Conservation (phyloP, 2,329 filamentous ascomycete species). For the Coleophoma crateriformis region DNA sequence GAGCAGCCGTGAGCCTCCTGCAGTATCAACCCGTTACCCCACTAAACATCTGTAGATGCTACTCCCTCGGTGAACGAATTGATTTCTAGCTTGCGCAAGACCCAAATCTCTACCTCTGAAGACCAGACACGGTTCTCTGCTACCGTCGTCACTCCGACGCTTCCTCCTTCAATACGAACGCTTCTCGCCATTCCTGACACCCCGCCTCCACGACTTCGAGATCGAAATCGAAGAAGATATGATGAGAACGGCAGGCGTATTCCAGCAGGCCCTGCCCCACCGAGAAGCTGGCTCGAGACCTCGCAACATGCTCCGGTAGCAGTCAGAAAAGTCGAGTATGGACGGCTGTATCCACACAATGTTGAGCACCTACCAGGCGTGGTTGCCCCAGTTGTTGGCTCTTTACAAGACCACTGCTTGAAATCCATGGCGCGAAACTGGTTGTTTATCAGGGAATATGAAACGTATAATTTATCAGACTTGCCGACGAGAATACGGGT, state of each 20-base stretch:
- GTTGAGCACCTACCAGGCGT: conserved; percentile 31
- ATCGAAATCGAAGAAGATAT: conserved; percentile 30
- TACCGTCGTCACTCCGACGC: conserved; percentile 35
- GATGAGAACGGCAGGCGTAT: conserved; percentile 43
- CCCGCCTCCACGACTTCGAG: conserved; percentile 42
- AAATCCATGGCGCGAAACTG: conserved; percentile 47
- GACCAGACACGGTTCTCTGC: conserved; percentile 25
- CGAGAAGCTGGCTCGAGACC: conserved; percentile 47
- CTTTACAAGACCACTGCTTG: conserved; percentile 44
- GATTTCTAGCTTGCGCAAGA: conserved; percentile 49
- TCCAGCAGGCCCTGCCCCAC: conserved; percentile 54
- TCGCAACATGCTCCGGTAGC: conserved; percentile 22
- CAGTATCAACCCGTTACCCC: conserved; percentile 1
- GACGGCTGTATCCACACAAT: conserved; percentile 22
- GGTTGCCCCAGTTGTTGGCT: conserved; percentile 12
- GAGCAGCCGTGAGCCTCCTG: conserved; percentile 9
- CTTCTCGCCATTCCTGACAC: conserved; percentile 56
- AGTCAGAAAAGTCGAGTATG: conserved; percentile 5
- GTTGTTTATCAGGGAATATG: conserved; percentile 48
- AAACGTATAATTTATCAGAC: conserved; percentile 50
- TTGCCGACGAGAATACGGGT: conserved; percentile 48
- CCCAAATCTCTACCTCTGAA: conserved; percentile 25
- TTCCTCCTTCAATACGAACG: conserved; percentile 52
- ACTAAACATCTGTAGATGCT: conserved; percentile 15
- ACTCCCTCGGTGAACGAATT: conserved; percentile 51